These are phyloP conservation scores for Aspergillus olivimuriae DNA, from an alignment of 495 filamentous ascomycete species.

Conservation along the genomic window DNA sequence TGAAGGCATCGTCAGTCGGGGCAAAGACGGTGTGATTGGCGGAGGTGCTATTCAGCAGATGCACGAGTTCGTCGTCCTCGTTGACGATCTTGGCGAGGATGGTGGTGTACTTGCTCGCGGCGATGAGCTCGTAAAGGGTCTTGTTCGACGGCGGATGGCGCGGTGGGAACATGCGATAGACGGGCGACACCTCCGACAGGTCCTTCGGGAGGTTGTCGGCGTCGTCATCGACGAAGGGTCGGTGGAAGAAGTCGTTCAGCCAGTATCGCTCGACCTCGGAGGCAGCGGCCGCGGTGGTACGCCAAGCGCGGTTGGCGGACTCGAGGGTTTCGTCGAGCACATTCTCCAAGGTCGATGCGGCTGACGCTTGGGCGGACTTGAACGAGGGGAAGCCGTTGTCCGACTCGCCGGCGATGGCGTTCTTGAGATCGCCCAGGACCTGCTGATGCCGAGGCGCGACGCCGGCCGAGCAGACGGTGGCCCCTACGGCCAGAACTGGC, in stretches of 20 bases:
- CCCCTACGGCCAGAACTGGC: neutral
- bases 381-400: neutral
- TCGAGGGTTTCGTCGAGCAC: neutral
- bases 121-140: slow-evolving; percentile 75
- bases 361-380: neutral
- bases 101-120: slow-evolving; percentile 63
- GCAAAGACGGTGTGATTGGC: slow-evolving; percentile 76
- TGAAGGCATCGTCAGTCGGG: slow-evolving; percentile 68
- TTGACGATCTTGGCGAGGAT: slow-evolving; percentile 69
- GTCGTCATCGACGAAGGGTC: neutral
- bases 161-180: neutral
- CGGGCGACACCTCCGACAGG: neutral
- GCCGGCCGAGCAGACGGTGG: neutral
- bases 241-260: neutral
- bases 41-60: slow-evolving; percentile 60
- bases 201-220: slow-evolving; percentile 1
- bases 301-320: neutral
- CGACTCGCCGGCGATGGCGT: neutral
- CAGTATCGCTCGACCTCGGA: neutral
- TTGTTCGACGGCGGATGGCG: slow-evolving; percentile 41
- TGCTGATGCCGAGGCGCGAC: neutral
- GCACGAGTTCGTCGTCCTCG: slow-evolving; percentile 61
- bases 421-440: neutral
- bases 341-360: neutral
- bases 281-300: too few species aligned